Evolutionary conservation across 768 basidiomycete species (phyloP).

Genomic region (Cyclocybe aegerita): DNA sequence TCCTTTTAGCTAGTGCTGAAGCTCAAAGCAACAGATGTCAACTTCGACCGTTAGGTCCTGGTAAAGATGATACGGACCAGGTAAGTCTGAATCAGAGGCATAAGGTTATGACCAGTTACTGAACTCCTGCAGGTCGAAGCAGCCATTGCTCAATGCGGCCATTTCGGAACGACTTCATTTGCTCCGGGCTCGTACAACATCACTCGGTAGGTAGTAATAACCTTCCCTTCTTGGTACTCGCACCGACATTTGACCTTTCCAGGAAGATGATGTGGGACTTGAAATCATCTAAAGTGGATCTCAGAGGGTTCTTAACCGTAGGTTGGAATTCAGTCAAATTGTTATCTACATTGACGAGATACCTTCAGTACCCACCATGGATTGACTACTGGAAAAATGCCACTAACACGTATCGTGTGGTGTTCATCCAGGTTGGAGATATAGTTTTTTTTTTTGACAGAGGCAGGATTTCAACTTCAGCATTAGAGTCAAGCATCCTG

Average conservation of each 20-base stretch:
- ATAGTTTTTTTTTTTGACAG: not conserved
- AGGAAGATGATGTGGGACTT: constrained; percentile 60
- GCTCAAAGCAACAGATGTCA: constrained; percentile 22
- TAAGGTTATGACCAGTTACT: not conserved
- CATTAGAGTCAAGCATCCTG: constrained; percentile 58
- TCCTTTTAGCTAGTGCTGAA: not conserved
- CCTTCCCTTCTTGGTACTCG: not conserved
- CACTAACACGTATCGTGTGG: constrained; percentile 56
- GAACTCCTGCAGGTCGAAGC: constrained; percentile 36
- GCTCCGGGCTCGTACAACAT: constrained; percentile 48
- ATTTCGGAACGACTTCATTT: constrained; percentile 44
- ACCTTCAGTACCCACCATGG: constrained; percentile 48
- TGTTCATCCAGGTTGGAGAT: constrained; percentile 51
- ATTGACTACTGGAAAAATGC: constrained; percentile 56
- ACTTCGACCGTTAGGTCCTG: constrained; percentile 33
- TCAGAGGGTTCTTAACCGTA: constrained; percentile 46
- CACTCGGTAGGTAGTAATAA: constrained; percentile 35
- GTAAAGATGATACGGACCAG: constrained; percentile 40
- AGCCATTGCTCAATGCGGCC: constrained; percentile 49
- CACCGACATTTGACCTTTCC: not conserved
- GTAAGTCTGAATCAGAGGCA: constrained; percentile 12
- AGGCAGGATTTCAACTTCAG: not conserved
- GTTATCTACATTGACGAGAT: not conserved
- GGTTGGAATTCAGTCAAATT: constrained; percentile 5
- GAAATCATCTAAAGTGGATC: constrained; percentile 38